These are phyloP conservation scores for Beauveria pseudobassiana DNA, from an alignment of 2,329 filamentous ascomycete genomes.

Conservation along the genomic window DNA sequence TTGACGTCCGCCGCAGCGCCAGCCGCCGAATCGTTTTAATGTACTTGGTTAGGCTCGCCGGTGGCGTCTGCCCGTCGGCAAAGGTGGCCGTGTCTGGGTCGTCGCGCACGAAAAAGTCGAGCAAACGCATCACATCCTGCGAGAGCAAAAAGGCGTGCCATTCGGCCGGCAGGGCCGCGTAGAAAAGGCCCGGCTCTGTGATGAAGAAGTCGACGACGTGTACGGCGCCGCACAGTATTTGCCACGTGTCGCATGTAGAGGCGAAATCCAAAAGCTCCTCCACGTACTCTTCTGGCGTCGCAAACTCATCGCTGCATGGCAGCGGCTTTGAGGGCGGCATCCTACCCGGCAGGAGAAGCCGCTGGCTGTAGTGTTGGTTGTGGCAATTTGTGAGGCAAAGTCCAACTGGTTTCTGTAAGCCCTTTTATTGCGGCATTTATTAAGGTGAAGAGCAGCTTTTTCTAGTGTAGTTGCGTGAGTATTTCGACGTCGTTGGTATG, in stretches of 20 bases:
- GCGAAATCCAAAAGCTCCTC: slow-evolving; percentile 70
- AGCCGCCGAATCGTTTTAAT: slow-evolving; percentile 63
- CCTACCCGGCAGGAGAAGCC: neutral
- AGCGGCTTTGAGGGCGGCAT: slow-evolving; percentile 50
- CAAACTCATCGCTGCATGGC: slow-evolving; percentile 64
- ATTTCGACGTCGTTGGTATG: neutral
- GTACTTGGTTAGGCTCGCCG: slow-evolving; percentile 60
- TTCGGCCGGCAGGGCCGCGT: slow-evolving; percentile 63
- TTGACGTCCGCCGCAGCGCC: slow-evolving; percentile 58
- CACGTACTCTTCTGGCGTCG: slow-evolving; percentile 67
- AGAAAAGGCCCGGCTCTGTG: slow-evolving; percentile 73
- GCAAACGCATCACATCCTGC: slow-evolving; percentile 63
- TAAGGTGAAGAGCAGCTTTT: neutral
- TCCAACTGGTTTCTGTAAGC: neutral
- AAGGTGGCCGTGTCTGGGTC: slow-evolving; percentile 45
- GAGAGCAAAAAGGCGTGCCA: slow-evolving; percentile 75
- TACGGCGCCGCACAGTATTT: slow-evolving; percentile 90
- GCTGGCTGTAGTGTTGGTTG: neutral
- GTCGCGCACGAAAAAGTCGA: slow-evolving; percentile 75
- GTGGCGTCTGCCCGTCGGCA: slow-evolving; percentile 29
- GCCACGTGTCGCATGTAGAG: slow-evolving; percentile 66
- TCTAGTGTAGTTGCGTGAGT: neutral
- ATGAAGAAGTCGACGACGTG: slow-evolving; percentile 97
- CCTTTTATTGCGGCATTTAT: neutral
- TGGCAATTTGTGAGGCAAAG: fast-evolving